Conservation (phyloP, 2,329 filamentous ascomycete genomes). For the Colletotrichum tofieldiae region DNA sequence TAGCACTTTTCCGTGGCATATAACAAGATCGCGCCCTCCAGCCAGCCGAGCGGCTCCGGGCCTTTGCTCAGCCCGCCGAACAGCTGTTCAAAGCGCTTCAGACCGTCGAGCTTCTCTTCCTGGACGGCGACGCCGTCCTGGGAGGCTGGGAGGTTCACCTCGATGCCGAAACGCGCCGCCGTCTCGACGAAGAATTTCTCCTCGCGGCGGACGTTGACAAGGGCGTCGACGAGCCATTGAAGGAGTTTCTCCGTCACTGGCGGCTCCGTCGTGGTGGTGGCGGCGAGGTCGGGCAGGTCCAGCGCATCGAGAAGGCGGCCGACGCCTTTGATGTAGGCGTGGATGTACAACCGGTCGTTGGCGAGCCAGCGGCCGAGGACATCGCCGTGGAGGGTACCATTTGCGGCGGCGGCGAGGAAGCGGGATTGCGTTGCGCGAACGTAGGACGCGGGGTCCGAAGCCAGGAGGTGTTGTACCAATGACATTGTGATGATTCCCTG, state of each 20-base stretch:
- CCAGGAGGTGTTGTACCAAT: slow-evolving; percentile 72
- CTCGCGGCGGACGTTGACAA: slow-evolving; percentile 78
- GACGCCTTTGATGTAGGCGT: slow-evolving; percentile 78
- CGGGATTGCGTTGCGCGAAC: slow-evolving; percentile 74
- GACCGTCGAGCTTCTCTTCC: slow-evolving; percentile 57
- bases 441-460: slow-evolving; percentile 63
- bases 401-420: slow-evolving; percentile 77
- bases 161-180: slow-evolving; percentile 72
- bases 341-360: slow-evolving; percentile 80
- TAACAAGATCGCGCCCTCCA: slow-evolving; percentile 81
- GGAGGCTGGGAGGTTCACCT: slow-evolving; percentile 57
- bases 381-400: slow-evolving; percentile 71
- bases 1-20: slow-evolving; percentile 83
- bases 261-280: slow-evolving; percentile 38
- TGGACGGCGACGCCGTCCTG: slow-evolving; percentile 44
- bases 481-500: background rate
- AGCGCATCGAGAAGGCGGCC: slow-evolving; percentile 76
- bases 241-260: slow-evolving; percentile 61
- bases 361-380: slow-evolving; percentile 77
- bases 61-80: slow-evolving; percentile 67
- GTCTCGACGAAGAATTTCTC: slow-evolving; percentile 78
- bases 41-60: slow-evolving; percentile 62
- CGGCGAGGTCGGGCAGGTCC: slow-evolving; percentile 61
- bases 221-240: slow-evolving; percentile 74
- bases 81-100: slow-evolving; percentile 60